Base-by-base conservation (phyloP, 2,329 filamentous ascomycete genomes). In the Penicillium verrucosum region DNA sequence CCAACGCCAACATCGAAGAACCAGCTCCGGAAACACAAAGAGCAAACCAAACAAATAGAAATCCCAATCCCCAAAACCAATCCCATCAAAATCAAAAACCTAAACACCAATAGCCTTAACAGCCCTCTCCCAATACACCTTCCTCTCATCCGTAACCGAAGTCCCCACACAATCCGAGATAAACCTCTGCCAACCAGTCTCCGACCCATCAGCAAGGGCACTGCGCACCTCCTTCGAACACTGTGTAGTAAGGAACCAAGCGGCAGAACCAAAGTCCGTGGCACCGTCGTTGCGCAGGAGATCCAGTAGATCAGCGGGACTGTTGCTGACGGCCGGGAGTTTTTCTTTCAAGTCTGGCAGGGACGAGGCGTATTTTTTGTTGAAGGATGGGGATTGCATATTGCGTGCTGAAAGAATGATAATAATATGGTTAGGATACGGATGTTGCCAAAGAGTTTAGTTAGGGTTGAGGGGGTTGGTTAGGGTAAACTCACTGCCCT, bases 341-440 rank as follows among this genome's bases (percentile, higher is more conserved):
- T 75, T 58, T 1, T 70, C 64, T 3, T 70, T 67, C 2, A 87
- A 61, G 1, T 69, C 78, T 0, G 77, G 73, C 4, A 82, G 73
- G 0, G 75, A 77, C 1, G 65, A 51, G 5, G 84, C 84, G 62
- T 88, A 88, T 63, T 78, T 64, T 1, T 76, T 60, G 64, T 87
- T 85, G 70, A 75, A 86, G 1, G 72, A 65, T 0, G 82, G 76
- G 51, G 77, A 80, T 71, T 87, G 82, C 86, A 89, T 88, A 68
- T 85, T 86, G 4, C 84, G 75, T 0, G 89, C 75, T 74, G 30
- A n/a, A 29, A 23, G 40, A 27, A 27, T 42, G 2, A 25, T 10
- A 21, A 27, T 42, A 3, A 25, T 10, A 16, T 5, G 12, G 27
- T 57, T 29, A 57, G 40, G 10, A 38, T 38, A 2, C 48, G 47